Evolutionary conservation across 495 filamentous ascomycete species (phyloP), one percentile per base, ranked within the genome.

Genomic region (Aspergillus avenaceus): DNA sequence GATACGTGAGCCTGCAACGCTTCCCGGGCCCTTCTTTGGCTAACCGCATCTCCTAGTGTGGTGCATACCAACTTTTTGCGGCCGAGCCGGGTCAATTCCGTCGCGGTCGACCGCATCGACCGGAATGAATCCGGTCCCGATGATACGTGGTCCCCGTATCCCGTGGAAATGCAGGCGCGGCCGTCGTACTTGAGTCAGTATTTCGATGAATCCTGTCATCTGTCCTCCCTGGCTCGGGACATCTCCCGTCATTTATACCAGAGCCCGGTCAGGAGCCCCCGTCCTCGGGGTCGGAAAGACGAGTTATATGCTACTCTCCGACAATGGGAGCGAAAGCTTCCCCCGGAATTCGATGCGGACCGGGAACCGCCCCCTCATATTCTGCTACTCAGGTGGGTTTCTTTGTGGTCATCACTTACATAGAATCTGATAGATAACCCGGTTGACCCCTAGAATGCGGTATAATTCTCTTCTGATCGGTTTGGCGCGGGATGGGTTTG

Each of bases 31-130:
- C n/a, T n/a, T n/a, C n/a, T n/a, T n/a, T n/a, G n/a, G n/a, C n/a
- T n/a, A n/a, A n/a, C n/a, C n/a, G n/a, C n/a, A n/a, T n/a, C n/a
- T 16, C 23, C 26, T 43, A 68, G 65, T n/a, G 59, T 69, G 27
- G 61, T 64, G 14, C 65, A 69, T 37, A 60, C 59, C 7, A 65
- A 60, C 31, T 66, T 69, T 14, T 58, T 69, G 29, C 60, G 52
- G 25, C 56, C 55, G n/a, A 62, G 58, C 25, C 60, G 55, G 4
- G 60, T 68, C n/a, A 45, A 49, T 8, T 18, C 45, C 13, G 62
- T 68, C 13, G 58, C 50, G 23, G 28, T 65, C 3, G 37, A 48
- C 1, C 63, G 56, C 6, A 55, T 59, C 13, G 22, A 47, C 12
- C 52, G 50, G 11, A 31, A 54, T 9, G 53, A 56, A 21, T 34